These are phyloP conservation scores for Fusarium fujikuroi DNA, from an alignment of 2,329 filamentous ascomycete species.

Conservation along the genomic window DNA sequence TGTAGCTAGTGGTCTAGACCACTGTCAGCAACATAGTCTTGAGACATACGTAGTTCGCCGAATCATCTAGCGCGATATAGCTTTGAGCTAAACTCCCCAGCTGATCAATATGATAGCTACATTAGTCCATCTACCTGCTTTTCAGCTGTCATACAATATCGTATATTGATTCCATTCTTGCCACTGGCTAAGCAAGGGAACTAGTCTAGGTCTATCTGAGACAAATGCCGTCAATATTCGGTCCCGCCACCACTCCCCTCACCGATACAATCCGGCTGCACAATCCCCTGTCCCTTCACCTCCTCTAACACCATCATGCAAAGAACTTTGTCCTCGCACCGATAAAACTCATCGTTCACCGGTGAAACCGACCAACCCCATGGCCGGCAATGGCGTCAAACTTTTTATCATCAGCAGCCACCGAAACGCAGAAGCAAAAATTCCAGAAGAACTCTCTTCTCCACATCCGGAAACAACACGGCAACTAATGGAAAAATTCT, in stretches of 20 bases:
- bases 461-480: neutral
- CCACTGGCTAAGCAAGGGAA: neutral
- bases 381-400: neutral
- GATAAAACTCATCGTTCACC: neutral
- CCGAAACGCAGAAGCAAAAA: neutral
- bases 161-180: neutral
- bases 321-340: neutral
- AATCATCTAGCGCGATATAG: neutral
- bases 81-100: neutral
- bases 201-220: neutral
- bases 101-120: neutral
- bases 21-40: neutral
- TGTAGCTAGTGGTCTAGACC: neutral
- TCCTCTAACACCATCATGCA: neutral
- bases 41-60: neutral
- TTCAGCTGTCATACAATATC: neutral
- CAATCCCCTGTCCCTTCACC: neutral
- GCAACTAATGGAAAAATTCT: slow-evolving; percentile 7
- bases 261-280: neutral
- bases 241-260: neutral
- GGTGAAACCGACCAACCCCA: neutral
- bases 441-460: neutral
- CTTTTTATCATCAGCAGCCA: neutral
- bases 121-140: neutral
- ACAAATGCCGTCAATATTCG: neutral